Base-by-base conservation (phyloP, 495 filamentous ascomycete genomes). In the Lepraria neglecta region DNA sequence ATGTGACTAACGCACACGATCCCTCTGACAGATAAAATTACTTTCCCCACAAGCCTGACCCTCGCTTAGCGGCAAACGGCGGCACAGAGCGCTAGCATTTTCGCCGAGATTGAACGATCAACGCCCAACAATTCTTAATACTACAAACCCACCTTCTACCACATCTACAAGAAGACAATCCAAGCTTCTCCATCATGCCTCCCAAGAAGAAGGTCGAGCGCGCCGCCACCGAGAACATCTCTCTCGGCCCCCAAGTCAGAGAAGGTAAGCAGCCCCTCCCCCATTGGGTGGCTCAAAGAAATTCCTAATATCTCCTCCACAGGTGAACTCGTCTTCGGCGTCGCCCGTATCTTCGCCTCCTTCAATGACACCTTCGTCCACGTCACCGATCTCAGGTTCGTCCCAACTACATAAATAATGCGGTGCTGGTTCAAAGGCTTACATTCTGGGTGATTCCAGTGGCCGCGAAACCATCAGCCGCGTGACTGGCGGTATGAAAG, bases 401-500 rank as follows among this genome's bases (percentile, higher is more conserved):
- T 92, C 66, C 56, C 40, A 60, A 66, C 70, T 45, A 63, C 58
- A 45, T 35, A 46, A 9, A 35, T 6, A 56, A 33, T 19, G 7
- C n/a, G 35, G 21, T 54, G 56, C 42, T 58, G 24, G 51, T 27
- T 58, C 64, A 70, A 53, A 80, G 76, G 80, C 85, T 89, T 80
- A 90, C 79, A 73, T 73, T 69, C 77, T 79, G 77, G 77, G 77
- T 85, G 79, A 79, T 82, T 78, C 81, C 84, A 96, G 90, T 80
- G 94, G 94, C 80, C 94, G 94, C 80, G 94, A 99, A 91, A 99
- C 94, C 80, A 92, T 99, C 79, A 86, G 82, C 85, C 91, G 94
- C 87, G 91, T 99, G 63, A 99, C 94, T 70, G 94, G 94, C 78
- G 94, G 94, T 74, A 97, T 97, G 94, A 99, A 99, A 84, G 94